Conservation (phyloP, 2,329 filamentous ascomycete genomes). For the Stenocarpella maydis region DNA sequence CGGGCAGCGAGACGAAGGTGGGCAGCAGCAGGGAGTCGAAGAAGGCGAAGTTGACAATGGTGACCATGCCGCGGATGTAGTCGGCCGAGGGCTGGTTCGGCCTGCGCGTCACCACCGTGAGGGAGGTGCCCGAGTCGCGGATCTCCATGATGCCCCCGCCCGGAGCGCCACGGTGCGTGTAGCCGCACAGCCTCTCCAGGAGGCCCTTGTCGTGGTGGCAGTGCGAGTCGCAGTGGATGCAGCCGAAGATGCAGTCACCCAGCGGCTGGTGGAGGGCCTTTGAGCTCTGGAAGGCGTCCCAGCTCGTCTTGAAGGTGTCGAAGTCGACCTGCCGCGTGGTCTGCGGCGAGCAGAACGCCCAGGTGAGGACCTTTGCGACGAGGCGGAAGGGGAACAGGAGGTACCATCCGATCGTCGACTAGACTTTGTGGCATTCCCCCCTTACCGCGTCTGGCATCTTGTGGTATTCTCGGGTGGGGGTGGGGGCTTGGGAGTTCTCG, state of each 20-base stretch:
- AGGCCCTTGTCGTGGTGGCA: not conserved
- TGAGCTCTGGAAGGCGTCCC: conserved; percentile 13
- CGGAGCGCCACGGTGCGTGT: not conserved
- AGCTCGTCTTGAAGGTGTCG: not conserved
- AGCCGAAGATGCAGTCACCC: conserved; percentile 12
- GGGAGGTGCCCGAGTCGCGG: conserved; percentile 5
- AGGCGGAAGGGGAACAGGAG: conserved; percentile 3
- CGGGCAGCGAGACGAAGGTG: not conserved
- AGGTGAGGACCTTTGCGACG: not conserved
- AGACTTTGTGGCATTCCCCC: not conserved
- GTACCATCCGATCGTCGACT: not conserved
- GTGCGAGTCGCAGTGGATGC: conserved; percentile 5
- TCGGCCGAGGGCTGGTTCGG: conserved; percentile 1
- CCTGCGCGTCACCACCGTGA: conserved; percentile 6
- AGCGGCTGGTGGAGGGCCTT: conserved; percentile 5
- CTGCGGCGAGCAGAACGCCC: conserved; percentile 14
- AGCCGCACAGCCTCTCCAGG: not conserved
- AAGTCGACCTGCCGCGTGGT: conserved; percentile 10
- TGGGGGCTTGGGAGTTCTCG: not conserved
- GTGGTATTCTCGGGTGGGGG: not conserved
- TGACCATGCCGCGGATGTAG: conserved; percentile 8
- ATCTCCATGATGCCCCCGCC: conserved; percentile 8
- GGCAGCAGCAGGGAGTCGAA: conserved; percentile 8
- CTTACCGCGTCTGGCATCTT: not conserved
- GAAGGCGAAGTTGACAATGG: conserved; percentile 15